phyloP scores from a whole-genome alignment of 2,329 filamentous ascomycete species.

The Epichloe baconii region DNA sequence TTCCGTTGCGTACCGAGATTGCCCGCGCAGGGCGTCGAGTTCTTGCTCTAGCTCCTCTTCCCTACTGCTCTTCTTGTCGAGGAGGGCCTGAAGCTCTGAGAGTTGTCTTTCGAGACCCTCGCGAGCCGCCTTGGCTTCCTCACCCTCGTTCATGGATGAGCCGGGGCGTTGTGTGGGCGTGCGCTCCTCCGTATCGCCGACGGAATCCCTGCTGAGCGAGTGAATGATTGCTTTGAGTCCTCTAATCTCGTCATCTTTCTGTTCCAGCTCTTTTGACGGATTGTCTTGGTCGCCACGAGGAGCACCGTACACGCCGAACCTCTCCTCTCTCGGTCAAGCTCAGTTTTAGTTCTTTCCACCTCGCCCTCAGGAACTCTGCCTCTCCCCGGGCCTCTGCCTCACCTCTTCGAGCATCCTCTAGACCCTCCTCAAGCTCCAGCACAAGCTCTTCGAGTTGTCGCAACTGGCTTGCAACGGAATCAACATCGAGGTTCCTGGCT shows the following conservation, averaged over 20 bases:
- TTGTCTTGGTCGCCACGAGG: conserved; percentile 30
- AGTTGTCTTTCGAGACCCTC: conserved; percentile 72
- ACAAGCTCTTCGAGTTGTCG: conserved; percentile 95
- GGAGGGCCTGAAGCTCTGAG: conserved; percentile 57
- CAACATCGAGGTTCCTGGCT: conserved; percentile 75
- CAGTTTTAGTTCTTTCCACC: conserved; percentile 79
- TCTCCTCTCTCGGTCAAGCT: conserved; percentile 83
- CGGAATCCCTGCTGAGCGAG: conserved; percentile 69
- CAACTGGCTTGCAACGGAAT: conserved; percentile 77
- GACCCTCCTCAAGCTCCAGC: conserved; percentile 88
- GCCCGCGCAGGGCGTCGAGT: conserved; percentile 50
- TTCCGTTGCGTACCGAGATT: conserved; percentile 14
- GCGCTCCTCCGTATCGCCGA: conserved; percentile 28
- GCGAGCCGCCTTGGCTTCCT: conserved; percentile 19
- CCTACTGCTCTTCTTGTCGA: conserved; percentile 58
- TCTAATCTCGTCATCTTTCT: conserved; percentile 94
- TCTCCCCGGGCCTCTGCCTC: conserved; percentile 93
- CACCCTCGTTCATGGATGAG: conserved; percentile 21
- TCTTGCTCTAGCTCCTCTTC: conserved; percentile 84
- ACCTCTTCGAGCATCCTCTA: conserved; percentile 86
- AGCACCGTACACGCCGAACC: conserved; percentile 35
- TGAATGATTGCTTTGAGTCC: conserved; percentile 97
- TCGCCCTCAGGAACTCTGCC: conserved; percentile 88
- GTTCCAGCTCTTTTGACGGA: conserved; percentile 64
- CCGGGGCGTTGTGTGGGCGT: conserved; percentile 16